Evolutionary conservation across 2,329 filamentous ascomycete genomes (phyloP).

Genomic region (Ascochyta clinopodiicola): DNA sequence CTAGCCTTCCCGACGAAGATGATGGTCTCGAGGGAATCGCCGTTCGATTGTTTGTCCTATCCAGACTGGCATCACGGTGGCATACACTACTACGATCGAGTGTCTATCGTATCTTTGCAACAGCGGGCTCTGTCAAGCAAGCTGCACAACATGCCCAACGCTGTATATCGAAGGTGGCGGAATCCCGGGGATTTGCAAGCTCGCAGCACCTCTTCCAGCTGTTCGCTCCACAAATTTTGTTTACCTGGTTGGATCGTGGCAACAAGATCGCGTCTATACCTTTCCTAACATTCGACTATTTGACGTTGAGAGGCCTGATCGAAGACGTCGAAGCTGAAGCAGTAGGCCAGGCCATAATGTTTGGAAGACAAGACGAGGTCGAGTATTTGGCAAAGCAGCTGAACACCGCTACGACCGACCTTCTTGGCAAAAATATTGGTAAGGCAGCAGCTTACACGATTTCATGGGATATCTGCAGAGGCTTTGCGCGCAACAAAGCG

Average conservation of each 20-base stretch:
- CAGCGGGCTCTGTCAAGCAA: constrained; percentile 72
- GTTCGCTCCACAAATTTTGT: constrained; percentile 87
- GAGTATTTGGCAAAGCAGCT: constrained; percentile 63
- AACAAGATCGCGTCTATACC: constrained; percentile 66
- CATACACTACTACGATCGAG: constrained; percentile 84
- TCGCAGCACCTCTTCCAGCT: constrained; percentile 77
- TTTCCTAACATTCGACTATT: constrained; percentile 83
- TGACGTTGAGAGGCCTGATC: constrained; percentile 71
- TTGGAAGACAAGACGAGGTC: constrained; percentile 70
- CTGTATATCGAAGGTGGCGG: constrained; percentile 73
- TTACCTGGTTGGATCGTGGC: constrained; percentile 81
- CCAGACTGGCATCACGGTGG: constrained; percentile 81
- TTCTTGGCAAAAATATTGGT: constrained; percentile 71
- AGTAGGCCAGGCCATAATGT: constrained; percentile 82
- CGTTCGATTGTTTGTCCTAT: constrained; percentile 77
- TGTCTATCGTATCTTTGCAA: constrained; percentile 94
- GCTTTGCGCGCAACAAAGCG: constrained; percentile 45
- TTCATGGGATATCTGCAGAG: constrained; percentile 70
- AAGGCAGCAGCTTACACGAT: constrained; percentile 85
- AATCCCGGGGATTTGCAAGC: constrained; percentile 67
- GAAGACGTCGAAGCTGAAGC: constrained; percentile 76
- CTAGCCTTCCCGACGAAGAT: constrained; percentile 75
- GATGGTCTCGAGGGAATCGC: constrained; percentile 82
- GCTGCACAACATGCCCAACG: constrained; percentile 74
- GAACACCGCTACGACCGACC: constrained; percentile 21